A percentile compares a stretch with the other conserved stretches of the same genome.
These are phyloP conservation scores for Lasiosphaeria miniovina DNA, from an alignment of 495 filamentous ascomycete genomes.

Conservation along the genomic window DNA sequence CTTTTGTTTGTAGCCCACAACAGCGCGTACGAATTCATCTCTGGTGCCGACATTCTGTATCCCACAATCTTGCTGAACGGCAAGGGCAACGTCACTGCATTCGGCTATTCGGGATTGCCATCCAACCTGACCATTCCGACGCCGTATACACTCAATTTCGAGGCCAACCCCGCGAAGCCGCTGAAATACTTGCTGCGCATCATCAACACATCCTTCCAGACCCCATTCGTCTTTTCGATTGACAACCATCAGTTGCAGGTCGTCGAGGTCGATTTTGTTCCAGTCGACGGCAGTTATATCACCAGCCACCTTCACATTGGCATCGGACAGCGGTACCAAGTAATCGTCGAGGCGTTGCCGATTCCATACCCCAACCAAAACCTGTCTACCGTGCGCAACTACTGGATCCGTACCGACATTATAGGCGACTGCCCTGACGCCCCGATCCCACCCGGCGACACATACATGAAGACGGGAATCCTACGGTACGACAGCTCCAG, in stretches of 20 bases:
- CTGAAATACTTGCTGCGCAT: slow-evolving; percentile 49
- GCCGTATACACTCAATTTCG: background rate
- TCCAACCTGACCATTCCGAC: background rate
- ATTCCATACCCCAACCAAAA: background rate
- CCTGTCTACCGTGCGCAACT: background rate
- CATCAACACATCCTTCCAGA: slow-evolving; percentile 45
- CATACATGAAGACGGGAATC: slow-evolving; percentile 51
- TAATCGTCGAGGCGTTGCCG: slow-evolving; percentile 56
- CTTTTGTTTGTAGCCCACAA: background rate
- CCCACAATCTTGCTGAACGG: slow-evolving; percentile 29
- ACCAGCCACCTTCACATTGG: slow-evolving; percentile 44
- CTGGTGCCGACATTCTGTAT: background rate
- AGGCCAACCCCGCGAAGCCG: slow-evolving; percentile 6
- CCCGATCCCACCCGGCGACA: background rate
- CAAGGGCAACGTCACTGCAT: slow-evolving; percentile 20
- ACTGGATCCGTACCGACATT: slow-evolving; percentile 15
- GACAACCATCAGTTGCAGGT: slow-evolving; percentile 46
- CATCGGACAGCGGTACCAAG: slow-evolving; percentile 66
- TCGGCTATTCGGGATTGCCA: background rate
- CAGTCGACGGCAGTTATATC: slow-evolving; percentile 37
- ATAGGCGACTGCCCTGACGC: background rate
- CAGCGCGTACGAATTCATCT: background rate
- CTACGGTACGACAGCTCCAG: slow-evolving; percentile 44
- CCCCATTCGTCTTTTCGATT: slow-evolving; percentile 26
- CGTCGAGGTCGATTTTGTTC: slow-evolving; percentile 39